Base-by-base conservation (phyloP, 1,284 basidiomycete genomes). In the Microbotryum saponariae region DNA sequence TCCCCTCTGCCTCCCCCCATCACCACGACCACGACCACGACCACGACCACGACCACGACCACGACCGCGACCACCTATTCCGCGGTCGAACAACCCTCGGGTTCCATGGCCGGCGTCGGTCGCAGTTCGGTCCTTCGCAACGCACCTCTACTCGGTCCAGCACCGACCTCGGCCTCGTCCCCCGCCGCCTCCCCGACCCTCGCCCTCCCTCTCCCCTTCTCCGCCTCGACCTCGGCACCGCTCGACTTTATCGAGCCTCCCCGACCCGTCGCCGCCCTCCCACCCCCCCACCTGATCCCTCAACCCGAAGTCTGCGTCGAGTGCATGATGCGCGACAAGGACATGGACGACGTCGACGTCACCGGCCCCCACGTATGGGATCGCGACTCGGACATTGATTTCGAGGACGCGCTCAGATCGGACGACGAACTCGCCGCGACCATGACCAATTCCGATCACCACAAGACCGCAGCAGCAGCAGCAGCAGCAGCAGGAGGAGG, bases 261-360 rank as follows among this genome's bases (percentile, higher is more conserved):
- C 2, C 29, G 23, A 47, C 18, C 42, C 53, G 29, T 21, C 21
- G 29, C 27, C 16, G 51, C 45, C 14, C 46, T 42, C 18, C 48
- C 49, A 0, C 67, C 67, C 7, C 66, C 66, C 9, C 67, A 68
- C 49, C 54, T 68, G 10, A 50, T 64, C n/a, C 71, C 72, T 9
- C 74, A 73, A 55, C 78, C 78, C 54, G 92, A 97, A 75, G 80
- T 97, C 50, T 98, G 94, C 72, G 81, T 97, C 54, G 94, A 98
- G 77, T 98, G 94, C 75, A 90, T 96, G 72, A 98, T 98, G 94
- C 86, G 94, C 50, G 94, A 98, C 77, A 86, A 94, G 73, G 94
- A 98, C 74, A 91, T 98, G 88, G 91, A 88, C 44, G 94, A 97
- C 76, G 90, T 98, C 31, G 82, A 88, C 73, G 94, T 97, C 25